Evolutionary conservation across 768 basidiomycete species (phyloP), one percentile per base, ranked within the genome.

Genomic region (Pleurotus tuoliensis): DNA sequence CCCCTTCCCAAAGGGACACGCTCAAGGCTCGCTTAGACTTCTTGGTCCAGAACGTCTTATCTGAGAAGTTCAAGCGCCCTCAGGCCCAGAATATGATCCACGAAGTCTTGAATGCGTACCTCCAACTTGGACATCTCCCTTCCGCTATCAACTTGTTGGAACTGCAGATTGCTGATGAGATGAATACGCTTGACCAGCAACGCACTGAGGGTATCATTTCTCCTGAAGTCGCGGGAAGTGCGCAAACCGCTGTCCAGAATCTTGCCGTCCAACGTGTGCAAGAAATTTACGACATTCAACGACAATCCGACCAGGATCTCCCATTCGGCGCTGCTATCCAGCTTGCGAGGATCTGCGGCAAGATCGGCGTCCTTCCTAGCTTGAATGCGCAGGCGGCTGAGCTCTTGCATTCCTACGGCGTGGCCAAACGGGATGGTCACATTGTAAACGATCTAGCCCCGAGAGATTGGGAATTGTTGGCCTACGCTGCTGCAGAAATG

Each of bases 401-500:
- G 53, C 70, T 77, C 58, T 66, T 86, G 27, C 70, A 80, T 37
- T 64, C 78, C 11, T 86, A 83, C 63, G 69, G 69, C 7, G 59
- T 70, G n/a, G 65, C 76, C 11, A 66, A 71, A 59, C 5, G 3
- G 13, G 59, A 62, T 51, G 47, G 63, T 15, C 66, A 65, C 5
- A 59, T 60, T 37, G 55, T 72, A 47, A 61, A 65, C 0, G 67
- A 71, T 3, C 71, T 85, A 44, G 59, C 62, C 0, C 2, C 61
- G 0, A 59, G 67, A 5, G 82, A 84, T 39, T 80, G 82, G 73
- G 76, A 77, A 41, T 64, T 76, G 5, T 60, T 88, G 15, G 60
- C 79, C 1, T 74, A 73, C 25, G 75, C 78, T 5, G 72, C 78
- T 3, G 63, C 71, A 6, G 66, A 74, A 24, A 41, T 59, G 43